phyloP scores from a whole-genome alignment of 495 filamentous ascomycete genomes.

The Daldinia caldariorum region DNA sequence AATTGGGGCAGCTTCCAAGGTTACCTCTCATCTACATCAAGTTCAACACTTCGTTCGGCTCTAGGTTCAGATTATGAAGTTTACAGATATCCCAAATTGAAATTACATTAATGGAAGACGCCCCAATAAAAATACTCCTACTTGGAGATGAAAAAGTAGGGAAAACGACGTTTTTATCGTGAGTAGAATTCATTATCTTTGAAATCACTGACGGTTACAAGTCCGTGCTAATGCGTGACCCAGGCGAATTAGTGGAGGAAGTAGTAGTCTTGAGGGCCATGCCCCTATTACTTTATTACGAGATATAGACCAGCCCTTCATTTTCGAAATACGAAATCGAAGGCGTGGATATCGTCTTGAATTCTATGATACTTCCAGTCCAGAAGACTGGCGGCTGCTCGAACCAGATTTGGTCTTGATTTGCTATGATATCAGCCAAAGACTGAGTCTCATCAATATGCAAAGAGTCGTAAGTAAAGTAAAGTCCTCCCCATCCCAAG shows the following conservation, averaged over 20 bases:
- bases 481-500: conserved; percentile 41
- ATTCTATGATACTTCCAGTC: conserved; percentile 81
- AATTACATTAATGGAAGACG: conserved; percentile 50
- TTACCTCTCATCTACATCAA: background rate
- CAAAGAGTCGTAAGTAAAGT: conserved; percentile 65
- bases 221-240: conserved; percentile 20
- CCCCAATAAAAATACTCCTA: conserved; percentile 74
- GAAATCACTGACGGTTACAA: background rate
- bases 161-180: conserved; percentile 92
- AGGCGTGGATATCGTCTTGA: conserved; percentile 73
- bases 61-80: background rate
- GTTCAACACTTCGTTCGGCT: background rate
- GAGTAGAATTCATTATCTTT: conserved; percentile 52
- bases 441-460: conserved; percentile 70
- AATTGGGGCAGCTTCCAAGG: conserved; percentile 15
- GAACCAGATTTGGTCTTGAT: conserved; percentile 77
- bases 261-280: conserved; percentile 49
- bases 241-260: conserved; percentile 62
- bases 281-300: conserved; percentile 65
- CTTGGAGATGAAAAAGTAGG: conserved; percentile 84
- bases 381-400: conserved; percentile 78
- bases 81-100: background rate
- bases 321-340: conserved; percentile 75
- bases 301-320: conserved; percentile 84
- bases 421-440: conserved; percentile 81